These are phyloP conservation scores for Chlorociboria aeruginascens DNA, from an alignment of 495 filamentous ascomycete genomes.

Conservation along the genomic window DNA sequence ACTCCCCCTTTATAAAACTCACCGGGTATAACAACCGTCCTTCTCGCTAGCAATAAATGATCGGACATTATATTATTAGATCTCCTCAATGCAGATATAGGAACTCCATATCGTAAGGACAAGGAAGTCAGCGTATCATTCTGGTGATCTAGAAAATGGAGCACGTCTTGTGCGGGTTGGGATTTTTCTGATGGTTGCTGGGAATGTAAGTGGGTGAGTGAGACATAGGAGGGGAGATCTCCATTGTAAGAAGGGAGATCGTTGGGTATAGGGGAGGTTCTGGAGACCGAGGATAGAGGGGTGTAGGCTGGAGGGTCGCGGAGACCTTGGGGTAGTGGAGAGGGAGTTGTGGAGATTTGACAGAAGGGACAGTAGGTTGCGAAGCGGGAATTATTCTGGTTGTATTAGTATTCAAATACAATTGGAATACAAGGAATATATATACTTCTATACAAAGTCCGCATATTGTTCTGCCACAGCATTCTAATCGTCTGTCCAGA, in stretches of 20 bases:
- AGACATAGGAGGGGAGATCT: constrained; percentile 30
- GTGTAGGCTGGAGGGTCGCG: constrained; percentile 47
- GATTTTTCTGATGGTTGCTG: constrained; percentile 20
- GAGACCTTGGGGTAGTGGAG: constrained; percentile 41
- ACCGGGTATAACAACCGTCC: constrained; percentile 55
- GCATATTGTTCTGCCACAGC: constrained; percentile 59
- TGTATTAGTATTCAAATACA: not conserved
- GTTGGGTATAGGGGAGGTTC: constrained; percentile 12
- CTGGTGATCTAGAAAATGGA: constrained; percentile 55
- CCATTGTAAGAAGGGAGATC: constrained; percentile 18
- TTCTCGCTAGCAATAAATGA: constrained; percentile 51
- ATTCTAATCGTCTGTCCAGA: constrained; percentile 40
- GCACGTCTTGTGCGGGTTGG: constrained; percentile 35
- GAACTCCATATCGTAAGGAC: constrained; percentile 55
- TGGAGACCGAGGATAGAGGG: constrained; percentile 21
- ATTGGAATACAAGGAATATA: not conserved
- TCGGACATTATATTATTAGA: constrained; percentile 54
- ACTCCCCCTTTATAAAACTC: constrained; percentile 49
- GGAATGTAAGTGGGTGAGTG: constrained; percentile 19
- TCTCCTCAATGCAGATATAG: constrained; percentile 37
- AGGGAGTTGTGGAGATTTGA: constrained; percentile 38
- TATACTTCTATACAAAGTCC: constrained; percentile 50
- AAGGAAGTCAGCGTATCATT: constrained; percentile 51
- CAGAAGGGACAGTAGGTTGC: constrained; percentile 56
- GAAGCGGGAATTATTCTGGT: constrained; percentile 54